Percentiles rank a stretch among this genome's conserved stretches.
These are phyloP conservation scores for Myxozyma mucilagina DNA, from an alignment of 805 yeast species.

Conservation along the genomic window DNA sequence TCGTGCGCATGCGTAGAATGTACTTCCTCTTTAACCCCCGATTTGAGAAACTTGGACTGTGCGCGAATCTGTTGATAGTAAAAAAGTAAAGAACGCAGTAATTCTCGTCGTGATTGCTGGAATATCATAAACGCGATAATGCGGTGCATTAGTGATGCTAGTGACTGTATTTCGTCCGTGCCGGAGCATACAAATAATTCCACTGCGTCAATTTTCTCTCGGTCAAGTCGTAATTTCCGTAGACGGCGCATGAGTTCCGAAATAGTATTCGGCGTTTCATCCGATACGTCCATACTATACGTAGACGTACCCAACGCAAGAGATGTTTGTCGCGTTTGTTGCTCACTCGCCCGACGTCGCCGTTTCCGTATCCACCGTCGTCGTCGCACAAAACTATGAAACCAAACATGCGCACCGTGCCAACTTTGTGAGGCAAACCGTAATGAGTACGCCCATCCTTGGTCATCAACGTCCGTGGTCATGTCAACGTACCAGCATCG, in stretches of 20 bases:
- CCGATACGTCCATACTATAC: background rate
- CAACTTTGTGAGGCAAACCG: conserved; percentile 52
- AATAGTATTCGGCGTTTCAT: conserved; percentile 1
- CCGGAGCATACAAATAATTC: conserved; percentile 22
- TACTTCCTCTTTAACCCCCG: background rate
- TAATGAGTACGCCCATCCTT: conserved; percentile 78
- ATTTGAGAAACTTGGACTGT: background rate
- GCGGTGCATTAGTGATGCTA: conserved; percentile 23
- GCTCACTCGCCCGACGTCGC: background rate
- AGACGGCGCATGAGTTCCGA: conserved; percentile 16
- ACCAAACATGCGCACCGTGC: conserved; percentile 58
- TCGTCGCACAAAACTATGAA: conserved; percentile 65
- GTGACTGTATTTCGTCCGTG: conserved; percentile 22
- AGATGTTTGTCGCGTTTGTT: too few relatives aligned
- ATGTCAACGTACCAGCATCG: conserved; percentile 70
- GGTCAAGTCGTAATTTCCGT: conserved; percentile 24
- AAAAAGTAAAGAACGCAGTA: conserved; percentile 24
- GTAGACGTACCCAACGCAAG: conserved; percentile 19
- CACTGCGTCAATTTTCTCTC: conserved; percentile 29
- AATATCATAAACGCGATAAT: conserved; percentile 20
- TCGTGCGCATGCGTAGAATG: conserved; percentile 16
- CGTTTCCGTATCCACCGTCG: conserved; percentile 60
- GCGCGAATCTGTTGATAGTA: conserved; percentile 21
- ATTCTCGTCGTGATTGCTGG: conserved; percentile 30
- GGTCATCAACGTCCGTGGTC: conserved; percentile 71